These are phyloP conservation scores for Aristolochia contorta DNA, from an alignment of 164 flowering plant genomes.

Conservation along the genomic window DNA sequence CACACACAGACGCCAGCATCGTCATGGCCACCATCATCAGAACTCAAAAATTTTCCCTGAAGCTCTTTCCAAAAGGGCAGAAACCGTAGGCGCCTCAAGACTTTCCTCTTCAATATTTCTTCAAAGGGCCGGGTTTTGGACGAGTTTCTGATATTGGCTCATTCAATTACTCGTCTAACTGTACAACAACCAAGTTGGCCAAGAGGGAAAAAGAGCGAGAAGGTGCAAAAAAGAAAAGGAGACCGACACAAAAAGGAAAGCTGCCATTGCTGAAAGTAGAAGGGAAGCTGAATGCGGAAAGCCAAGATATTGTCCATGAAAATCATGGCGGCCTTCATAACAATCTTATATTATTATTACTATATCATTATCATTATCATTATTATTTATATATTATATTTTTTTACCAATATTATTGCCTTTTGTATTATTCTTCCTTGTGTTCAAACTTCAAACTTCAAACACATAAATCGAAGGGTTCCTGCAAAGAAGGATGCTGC, in stretches of 20 bases:
- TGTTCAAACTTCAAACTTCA: slow-evolving; percentile 1
- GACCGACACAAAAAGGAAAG: slow-evolving; percentile 19
- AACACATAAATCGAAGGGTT: slow-evolving; percentile 19
- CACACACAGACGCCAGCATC: slow-evolving; percentile 24
- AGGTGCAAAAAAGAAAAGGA: slow-evolving; percentile 8
- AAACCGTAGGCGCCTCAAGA: slow-evolving; percentile 13
- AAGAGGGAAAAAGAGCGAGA: slow-evolving; percentile 13
- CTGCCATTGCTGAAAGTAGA: slow-evolving; percentile 41
- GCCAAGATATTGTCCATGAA: slow-evolving; percentile 35
- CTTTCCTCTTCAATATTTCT: slow-evolving; percentile 10
- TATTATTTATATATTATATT: slow-evolving; percentile 11
- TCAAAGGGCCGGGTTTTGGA: slow-evolving; percentile 1
- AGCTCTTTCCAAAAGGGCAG: slow-evolving; percentile 15
- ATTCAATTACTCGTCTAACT: slow-evolving; percentile 39
- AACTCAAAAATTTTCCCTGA: slow-evolving; percentile 7
- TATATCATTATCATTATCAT: slow-evolving; percentile 10
- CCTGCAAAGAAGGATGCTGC: slow-evolving; percentile 17
- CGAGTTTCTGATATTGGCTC: slow-evolving; percentile 5
- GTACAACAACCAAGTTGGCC: slow-evolving; percentile 29
- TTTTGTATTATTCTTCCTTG: slow-evolving; percentile 6
- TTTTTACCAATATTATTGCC: slow-evolving; percentile 6
- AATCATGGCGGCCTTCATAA: slow-evolving; percentile 44
- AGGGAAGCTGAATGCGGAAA: slow-evolving; percentile 26
- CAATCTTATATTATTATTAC: slow-evolving; percentile 23
- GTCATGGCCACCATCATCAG: slow-evolving; percentile 23